These are phyloP conservation scores for Potentilla sterilis DNA, from an alignment of 306 rosid genomes.

Conservation along the genomic window DNA sequence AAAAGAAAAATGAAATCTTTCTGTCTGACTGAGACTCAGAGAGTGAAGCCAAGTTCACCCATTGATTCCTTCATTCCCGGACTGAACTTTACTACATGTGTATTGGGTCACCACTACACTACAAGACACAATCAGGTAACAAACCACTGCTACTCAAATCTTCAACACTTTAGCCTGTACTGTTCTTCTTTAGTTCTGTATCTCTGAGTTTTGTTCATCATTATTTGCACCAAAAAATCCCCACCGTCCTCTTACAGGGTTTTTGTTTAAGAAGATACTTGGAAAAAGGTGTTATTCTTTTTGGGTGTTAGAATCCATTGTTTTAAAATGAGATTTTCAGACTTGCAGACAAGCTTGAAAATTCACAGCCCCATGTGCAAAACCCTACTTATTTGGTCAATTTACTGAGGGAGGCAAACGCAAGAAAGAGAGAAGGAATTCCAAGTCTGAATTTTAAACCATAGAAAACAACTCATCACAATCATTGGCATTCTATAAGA, in stretches of 20 bases:
- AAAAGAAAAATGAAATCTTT: background rate
- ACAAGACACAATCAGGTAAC: conserved; percentile 5
- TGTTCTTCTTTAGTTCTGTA: conserved; percentile 1
- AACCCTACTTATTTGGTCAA: conserved; percentile 14
- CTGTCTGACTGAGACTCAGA: background rate
- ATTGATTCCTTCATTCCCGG: conserved; percentile 16
- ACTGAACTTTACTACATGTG: background rate
- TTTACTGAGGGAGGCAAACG: conserved; percentile 20
- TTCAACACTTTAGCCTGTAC: background rate
- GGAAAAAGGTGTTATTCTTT: conserved; percentile 3
- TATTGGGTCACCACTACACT: background rate
- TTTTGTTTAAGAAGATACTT: background rate
- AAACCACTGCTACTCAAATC: background rate
- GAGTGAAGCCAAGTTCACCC: background rate
- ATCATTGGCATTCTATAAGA: conserved; percentile 31
- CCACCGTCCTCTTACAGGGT: background rate
- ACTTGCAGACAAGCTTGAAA: conserved; percentile 12
- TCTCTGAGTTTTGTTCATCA: background rate
- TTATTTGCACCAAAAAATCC: background rate
- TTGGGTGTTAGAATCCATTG: background rate
- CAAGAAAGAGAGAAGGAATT: conserved; percentile 16
- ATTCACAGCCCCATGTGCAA: conserved; percentile 46
- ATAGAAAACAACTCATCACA: conserved; percentile 30
- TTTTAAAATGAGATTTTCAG: conserved; percentile 3
- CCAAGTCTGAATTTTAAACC: conserved; percentile 11